Percentiles rank a stretch among this genome's conserved stretches.
These are phyloP conservation scores for Penicillium ucsense DNA, from an alignment of 495 filamentous ascomycete species.

Conservation along the genomic window DNA sequence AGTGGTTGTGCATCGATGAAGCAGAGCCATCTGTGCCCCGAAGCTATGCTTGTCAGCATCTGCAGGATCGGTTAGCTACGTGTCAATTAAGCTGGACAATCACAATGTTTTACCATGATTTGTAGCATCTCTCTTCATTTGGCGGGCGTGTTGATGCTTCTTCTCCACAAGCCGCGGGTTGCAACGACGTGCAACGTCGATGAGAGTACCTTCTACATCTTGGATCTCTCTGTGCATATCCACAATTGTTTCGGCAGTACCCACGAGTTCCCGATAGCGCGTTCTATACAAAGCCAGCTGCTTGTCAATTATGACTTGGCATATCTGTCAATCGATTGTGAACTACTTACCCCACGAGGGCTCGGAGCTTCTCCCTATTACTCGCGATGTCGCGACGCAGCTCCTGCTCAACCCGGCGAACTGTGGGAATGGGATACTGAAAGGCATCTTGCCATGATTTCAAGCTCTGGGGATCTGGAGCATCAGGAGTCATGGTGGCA, in stretches of 20 bases:
- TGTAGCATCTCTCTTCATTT: slow-evolving; percentile 41
- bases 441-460: slow-evolving; percentile 61
- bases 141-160: slow-evolving; percentile 52
- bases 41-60: slow-evolving; percentile 46
- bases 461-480: slow-evolving; percentile 48
- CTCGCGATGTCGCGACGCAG: slow-evolving; percentile 58
- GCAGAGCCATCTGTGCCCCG: slow-evolving; percentile 51
- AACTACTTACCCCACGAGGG: slow-evolving; percentile 66
- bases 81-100: slow-evolving; percentile 8
- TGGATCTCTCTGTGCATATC: slow-evolving; percentile 75
- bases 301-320: not conserved
- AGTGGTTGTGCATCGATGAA: slow-evolving; percentile 47
- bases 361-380: slow-evolving; percentile 80
- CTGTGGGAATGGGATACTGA: slow-evolving; percentile 52
- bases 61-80: slow-evolving; percentile 19
- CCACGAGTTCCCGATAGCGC: slow-evolving; percentile 84
- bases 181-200: slow-evolving; percentile 65
- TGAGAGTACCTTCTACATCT: slow-evolving; percentile 57
- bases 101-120: slow-evolving; percentile 32
- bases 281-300: slow-evolving; percentile 35
- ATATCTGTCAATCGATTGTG: not conserved
- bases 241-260: slow-evolving; percentile 86
- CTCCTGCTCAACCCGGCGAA: slow-evolving; percentile 54
- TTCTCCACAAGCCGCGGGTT: slow-evolving; percentile 61
- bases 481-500: slow-evolving; percentile 45